These are phyloP conservation scores for Phytophthora foliorum DNA, from an alignment of 352 stramenopile genomes.

Conservation along the genomic window DNA sequence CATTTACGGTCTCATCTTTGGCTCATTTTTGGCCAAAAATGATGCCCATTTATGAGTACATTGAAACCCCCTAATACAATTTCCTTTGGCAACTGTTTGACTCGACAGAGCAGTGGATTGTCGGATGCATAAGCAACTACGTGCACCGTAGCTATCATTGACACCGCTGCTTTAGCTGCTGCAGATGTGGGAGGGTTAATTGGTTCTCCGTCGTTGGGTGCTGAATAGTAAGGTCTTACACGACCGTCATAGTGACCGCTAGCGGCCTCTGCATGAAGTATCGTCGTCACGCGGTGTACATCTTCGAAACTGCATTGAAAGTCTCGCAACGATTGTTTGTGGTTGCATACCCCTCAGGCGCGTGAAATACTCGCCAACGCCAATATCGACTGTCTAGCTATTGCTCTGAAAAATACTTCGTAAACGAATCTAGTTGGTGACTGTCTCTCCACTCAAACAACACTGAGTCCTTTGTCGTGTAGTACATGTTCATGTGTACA, in stretches of 20 bases:
- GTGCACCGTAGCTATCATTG: not conserved
- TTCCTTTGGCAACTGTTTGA: slow-evolving; percentile 10
- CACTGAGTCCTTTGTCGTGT: not conserved
- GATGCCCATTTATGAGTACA: no score
- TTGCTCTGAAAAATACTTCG: not conserved
- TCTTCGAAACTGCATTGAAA: slow-evolving; percentile 3
- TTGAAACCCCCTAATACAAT: no score
- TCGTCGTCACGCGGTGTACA: slow-evolving; percentile 11
- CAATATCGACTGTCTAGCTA: slow-evolving; percentile 22
- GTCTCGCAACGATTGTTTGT: not conserved
- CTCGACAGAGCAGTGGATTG: slow-evolving; percentile 1
- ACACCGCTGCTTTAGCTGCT: slow-evolving; percentile 5
- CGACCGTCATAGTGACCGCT: not conserved
- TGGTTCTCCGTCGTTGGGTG: not conserved
- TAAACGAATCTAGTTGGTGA: slow-evolving; percentile 2
- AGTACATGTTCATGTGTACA: slow-evolving; percentile 8
- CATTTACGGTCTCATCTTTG: no score
- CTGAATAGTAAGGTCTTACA: not conserved
- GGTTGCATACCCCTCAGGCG: slow-evolving; percentile 2
- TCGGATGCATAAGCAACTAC: not conserved
- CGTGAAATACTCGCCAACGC: slow-evolving; percentile 24
- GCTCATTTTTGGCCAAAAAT: no score
- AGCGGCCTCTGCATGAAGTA: slow-evolving; percentile 31
- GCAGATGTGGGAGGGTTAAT: not conserved
- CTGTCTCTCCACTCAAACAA: not conserved